phyloP scores from a whole-genome alignment of 768 basidiomycete genomes.

The Phylloporus sp. region DNA sequence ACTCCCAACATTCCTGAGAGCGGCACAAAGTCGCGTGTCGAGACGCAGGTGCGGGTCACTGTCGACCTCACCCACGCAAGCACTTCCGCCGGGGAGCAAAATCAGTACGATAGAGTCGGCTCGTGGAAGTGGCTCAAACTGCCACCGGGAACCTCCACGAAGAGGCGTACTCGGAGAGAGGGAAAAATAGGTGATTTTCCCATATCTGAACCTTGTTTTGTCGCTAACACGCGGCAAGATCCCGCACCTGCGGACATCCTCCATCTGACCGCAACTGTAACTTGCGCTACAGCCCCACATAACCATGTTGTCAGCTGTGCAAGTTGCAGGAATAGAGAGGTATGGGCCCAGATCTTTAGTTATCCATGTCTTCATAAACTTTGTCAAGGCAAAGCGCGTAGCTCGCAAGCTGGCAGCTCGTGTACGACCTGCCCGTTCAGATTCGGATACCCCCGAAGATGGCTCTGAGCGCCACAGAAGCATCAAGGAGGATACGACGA shows the following conservation, averaged over 20 bases:
- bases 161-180: conserved; percentile 79
- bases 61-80: conserved; percentile 73
- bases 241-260: conserved; percentile 67
- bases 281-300: conserved; percentile 78
- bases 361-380: conserved; percentile 4
- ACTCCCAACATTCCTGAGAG: conserved; percentile 78
- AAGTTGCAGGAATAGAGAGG: conserved; percentile 87
- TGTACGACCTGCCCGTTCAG: conserved; percentile 71
- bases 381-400: conserved; percentile 73
- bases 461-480: conserved; percentile 40
- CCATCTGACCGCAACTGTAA: conserved; percentile 67
- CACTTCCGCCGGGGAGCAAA: conserved; percentile 52
- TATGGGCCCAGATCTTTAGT: conserved; percentile 30
- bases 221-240: conserved; percentile 42
- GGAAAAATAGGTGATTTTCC: conserved; percentile 65
- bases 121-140: conserved; percentile 87
- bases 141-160: conserved; percentile 78
- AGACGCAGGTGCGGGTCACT: conserved; percentile 86
- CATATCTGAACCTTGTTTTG: background rate
- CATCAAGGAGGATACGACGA: conserved; percentile 63
- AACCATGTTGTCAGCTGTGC: conserved; percentile 76
- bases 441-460: conserved; percentile 66
- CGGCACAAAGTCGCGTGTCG: conserved; percentile 91
- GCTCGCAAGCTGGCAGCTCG: conserved; percentile 86
- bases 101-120: conserved; percentile 76